Evolutionary conservation across 2,329 filamentous ascomycete species (phyloP).

Genomic region (Paraphaeosphaeria minitans): DNA sequence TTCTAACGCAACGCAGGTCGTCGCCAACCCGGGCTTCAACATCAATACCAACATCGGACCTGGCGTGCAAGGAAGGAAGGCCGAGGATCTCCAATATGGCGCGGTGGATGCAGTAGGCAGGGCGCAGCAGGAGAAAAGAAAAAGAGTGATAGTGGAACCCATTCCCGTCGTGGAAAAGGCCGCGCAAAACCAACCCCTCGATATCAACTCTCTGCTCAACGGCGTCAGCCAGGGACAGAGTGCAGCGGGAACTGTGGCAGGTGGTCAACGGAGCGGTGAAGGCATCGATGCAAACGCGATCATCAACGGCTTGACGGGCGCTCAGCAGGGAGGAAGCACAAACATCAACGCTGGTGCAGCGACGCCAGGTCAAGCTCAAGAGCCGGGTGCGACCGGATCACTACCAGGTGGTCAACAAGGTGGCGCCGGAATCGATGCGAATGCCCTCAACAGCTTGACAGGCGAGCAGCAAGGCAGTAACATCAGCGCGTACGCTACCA

Average conservation of each 20-base stretch:
- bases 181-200: constrained; percentile 23
- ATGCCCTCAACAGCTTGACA: constrained; percentile 9
- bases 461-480: constrained; percentile 10
- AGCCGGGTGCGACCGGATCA: constrained; percentile 4
- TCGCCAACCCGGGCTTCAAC: constrained; percentile 32
- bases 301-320: constrained; percentile 11
- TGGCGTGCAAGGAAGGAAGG: constrained; percentile 29
- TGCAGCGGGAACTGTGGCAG: constrained; percentile 5
- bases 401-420: constrained; percentile 1
- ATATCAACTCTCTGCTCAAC: constrained; percentile 27
- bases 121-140: constrained; percentile 18
- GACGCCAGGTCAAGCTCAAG: constrained; percentile 7
- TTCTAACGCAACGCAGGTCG: constrained; percentile 31
- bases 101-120: constrained; percentile 20
- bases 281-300: constrained; percentile 14
- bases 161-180: constrained; percentile 13
- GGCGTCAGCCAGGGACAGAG: constrained; percentile 14
- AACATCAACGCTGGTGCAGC: neutral
- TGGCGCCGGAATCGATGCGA: constrained; percentile 13
- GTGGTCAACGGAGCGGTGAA: constrained; percentile 6
- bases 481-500: neutral
- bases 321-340: constrained; percentile 9
- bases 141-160: constrained; percentile 18
- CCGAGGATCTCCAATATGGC: constrained; percentile 33
- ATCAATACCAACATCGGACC: constrained; percentile 29